Evolutionary conservation across 202 grass and related monocot species (phyloP).

Genomic region (Saccharum hybrid): DNA sequence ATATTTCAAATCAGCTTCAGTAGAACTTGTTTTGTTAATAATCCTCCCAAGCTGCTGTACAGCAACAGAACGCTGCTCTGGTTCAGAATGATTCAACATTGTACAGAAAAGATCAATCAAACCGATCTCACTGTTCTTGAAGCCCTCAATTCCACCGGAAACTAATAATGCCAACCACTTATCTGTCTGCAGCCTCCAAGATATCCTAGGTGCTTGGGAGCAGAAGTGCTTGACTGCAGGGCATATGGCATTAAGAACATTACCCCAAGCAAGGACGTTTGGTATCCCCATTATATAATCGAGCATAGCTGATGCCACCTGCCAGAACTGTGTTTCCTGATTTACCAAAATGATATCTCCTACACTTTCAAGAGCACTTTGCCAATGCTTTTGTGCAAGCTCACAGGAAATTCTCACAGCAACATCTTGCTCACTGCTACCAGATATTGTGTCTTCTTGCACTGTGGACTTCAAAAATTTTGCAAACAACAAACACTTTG

Average conservation of each 20-base stretch:
- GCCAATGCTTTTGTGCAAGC: constrained; percentile 60
- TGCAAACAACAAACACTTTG: constrained; percentile 65
- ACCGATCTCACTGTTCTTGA: constrained; percentile 51
- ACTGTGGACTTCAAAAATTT: constrained; percentile 53
- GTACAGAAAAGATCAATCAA: constrained; percentile 76
- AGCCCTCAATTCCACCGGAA: constrained; percentile 44
- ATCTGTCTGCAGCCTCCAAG: constrained; percentile 86
- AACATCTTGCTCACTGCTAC: constrained; percentile 37
- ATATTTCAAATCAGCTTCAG: constrained; percentile 43
- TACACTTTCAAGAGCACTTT: constrained; percentile 70
- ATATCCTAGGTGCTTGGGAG: constrained; percentile 84
- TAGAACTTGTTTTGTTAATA: constrained; percentile 51
- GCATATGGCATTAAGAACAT: constrained; percentile 56
- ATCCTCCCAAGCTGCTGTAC: constrained; percentile 82
- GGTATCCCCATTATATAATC: constrained; percentile 75
- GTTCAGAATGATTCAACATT: constrained; percentile 92
- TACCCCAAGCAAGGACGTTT: constrained; percentile 54
- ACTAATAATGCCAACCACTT: constrained; percentile 77
- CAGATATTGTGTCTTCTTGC: constrained; percentile 40
- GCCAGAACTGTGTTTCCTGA: constrained; percentile 85
- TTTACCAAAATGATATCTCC: constrained; percentile 58
- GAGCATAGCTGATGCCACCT: constrained; percentile 75
- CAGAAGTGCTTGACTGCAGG: constrained; percentile 65
- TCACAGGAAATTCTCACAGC: constrained; percentile 43
- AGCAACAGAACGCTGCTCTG: constrained; percentile 79